Base-by-base conservation (phyloP, 2,329 filamentous ascomycete genomes). In the Verticillium isaacii region DNA sequence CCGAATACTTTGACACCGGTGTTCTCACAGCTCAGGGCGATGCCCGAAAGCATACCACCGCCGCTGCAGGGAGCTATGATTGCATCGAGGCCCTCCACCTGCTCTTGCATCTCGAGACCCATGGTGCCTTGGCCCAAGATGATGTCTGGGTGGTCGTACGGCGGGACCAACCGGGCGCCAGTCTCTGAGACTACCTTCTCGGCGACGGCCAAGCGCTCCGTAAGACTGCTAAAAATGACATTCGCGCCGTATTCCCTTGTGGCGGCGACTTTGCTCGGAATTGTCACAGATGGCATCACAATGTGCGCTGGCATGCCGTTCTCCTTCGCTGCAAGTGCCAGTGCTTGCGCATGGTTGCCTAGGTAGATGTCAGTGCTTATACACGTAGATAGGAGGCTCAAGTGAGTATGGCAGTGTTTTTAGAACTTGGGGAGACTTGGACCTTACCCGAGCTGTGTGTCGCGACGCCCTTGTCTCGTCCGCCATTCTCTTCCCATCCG, bases 321-420 rank as follows among this genome's bases (percentile, higher is more conserved):
- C 39, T 88, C 88, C 19, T 81, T 82, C 2, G 94, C 93, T 0
- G 94, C 94, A 58, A 97, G 88, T 2, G 94, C 87, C 61, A 97
- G 87, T 1, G 95, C 94, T 80, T 97, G 93, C 0, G 94, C 94
- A 73, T 98, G 95, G 77, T 98, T 98, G 63, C 94, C 93, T 94
- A 65, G 65, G 14, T 15, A 15, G 15, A 41, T n/a, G 37, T 15
- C 17, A 7, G 6, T 58, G 58, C 23, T 59, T 61, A 2, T 58
- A 61, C 1, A 60, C 62, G 29, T 57, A 62, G 50, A 67, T 61
- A 36, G 64, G 7, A 89, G 83, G 0, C 25, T 25, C 25, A 25
- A 25, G 25, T 5, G 25, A 25, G 25, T 25, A 25, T 25, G 25
- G 25, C 25, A 25, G 25, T 25, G 25, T 25, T 25, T 92, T 93